Base-by-base conservation (phyloP, 148 eudicot genomes). In the Tetragonia tetragonoides region DNA sequence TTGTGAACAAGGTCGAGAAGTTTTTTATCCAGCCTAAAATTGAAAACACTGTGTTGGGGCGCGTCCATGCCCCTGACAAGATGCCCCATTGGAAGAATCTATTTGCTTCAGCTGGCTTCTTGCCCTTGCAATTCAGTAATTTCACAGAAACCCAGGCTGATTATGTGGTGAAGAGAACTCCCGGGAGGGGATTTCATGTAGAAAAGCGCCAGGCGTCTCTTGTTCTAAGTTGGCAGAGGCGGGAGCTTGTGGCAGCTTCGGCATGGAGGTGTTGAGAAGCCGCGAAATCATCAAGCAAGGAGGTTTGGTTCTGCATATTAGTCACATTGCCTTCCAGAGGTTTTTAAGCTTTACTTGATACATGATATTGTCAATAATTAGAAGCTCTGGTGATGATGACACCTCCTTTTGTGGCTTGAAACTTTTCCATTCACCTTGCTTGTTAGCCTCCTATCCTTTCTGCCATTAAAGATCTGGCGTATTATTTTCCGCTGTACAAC, bases 121-220 rank as follows among this genome's bases (percentile, higher is more conserved):
- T 79, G 11, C 93, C 93, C 1, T 34, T 91, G 61, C 68, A 80
- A 1, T 93, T 95, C 80, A 95, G 99, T 77, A 93, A 91, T 59
- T 87, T 95, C 80, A 85, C 99, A 0, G 98, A 95, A 76, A 85
- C 95, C 20, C 97, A 92, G 79, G 98, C 95, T 0, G 95, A 90
- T 73, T 95, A 88, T 66, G 87, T 95, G 64, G 88, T 93, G 65
- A 95, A 95, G 87, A 89, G 90, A 85, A 91, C 89, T 57, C 90
- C 93, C 0, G 89, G 90, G 17, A 83, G 89, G 53, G 99, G 97
- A 23, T 95, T 92, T 66, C 92, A 87, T 6, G 89, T 95, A 1
- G 99, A 95, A 81, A 92, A 89, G 85, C 87, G 94, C 49, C 97
- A 93, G 79, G 83, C 90, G 10, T 89, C 97, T 44, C 90, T 95